These are phyloP conservation scores for Tephrocybe rancida DNA, from an alignment of 768 basidiomycete genomes.

Conservation along the genomic window DNA sequence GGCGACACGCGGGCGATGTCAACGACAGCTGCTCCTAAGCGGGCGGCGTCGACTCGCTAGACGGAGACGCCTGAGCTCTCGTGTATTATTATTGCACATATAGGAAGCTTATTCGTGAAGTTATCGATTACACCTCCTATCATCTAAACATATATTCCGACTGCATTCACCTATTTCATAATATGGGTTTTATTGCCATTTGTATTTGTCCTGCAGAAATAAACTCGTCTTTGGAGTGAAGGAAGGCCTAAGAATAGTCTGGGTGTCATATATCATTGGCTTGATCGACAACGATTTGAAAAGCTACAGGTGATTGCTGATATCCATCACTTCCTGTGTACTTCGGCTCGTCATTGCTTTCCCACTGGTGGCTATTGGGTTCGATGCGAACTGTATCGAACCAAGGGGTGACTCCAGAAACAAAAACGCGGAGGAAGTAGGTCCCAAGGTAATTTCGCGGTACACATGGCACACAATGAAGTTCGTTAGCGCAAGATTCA, in stretches of 20 bases:
- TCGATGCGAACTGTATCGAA: constrained; percentile 1
- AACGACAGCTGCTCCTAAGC: constrained; percentile 9
- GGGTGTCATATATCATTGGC: no score
- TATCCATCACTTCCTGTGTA: neutral
- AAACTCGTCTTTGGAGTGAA: neutral
- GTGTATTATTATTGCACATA: neutral
- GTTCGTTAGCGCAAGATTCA: constrained; percentile 6
- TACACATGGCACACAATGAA: constrained; percentile 7
- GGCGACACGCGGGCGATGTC: constrained; percentile 8
- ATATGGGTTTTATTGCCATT: neutral
- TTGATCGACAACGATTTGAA: no score
- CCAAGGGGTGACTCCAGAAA: neutral
- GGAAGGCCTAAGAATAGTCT: no score
- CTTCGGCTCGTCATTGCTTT: neutral
- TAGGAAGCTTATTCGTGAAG: neutral
- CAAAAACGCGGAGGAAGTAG: neutral
- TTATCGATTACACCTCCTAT: neutral
- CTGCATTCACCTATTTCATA: neutral
- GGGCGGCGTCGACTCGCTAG: constrained; percentile 11
- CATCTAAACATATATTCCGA: neutral
- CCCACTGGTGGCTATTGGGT: neutral
- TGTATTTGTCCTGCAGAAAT: neutral
- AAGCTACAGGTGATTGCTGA: neutral
- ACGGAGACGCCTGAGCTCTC: neutral
- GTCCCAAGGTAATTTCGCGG: neutral